Base-by-base conservation (phyloP, 441 rosid species). In the Melastoma candidum region DNA sequence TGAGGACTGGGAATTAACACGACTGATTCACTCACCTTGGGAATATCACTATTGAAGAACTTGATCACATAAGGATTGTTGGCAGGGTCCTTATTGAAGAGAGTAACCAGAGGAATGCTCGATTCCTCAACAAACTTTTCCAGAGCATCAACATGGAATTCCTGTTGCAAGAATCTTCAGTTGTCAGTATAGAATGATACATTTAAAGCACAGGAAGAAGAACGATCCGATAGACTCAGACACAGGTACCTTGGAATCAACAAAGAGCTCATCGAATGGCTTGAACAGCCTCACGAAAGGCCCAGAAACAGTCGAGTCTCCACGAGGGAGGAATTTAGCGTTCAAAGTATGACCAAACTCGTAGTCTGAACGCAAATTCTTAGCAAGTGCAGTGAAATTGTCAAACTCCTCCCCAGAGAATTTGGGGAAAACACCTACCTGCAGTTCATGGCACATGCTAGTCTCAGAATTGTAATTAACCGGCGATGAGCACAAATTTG, bases 391-490 rank as follows among this genome's bases (percentile, higher is more conserved):
- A 0, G 72, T 70, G 71, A 61, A 93, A 65, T 71, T 84, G 48
- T 89, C 95, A 63, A 49, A 89, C 80, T 93, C 96, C 60, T 73
- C 76, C 2, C 97, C 99, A 3, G 95, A 84, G 51, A 89, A 78
- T 57, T 86, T 72, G 22, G 96, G 85, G 74, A 93, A 93, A 52
- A 93, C 85, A 2, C 93, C 99, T 71, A 89, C 90, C 98, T 88
- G 72, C 68, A 69, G 54, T 32, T 17, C 46, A 56, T 8, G 26
- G 8, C 8, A 1, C 41, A 4, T 36, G 41, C 1, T 9, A 36
- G 41, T 36, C 6, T 2, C 41, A 36, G 7, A 2, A 36, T 2
- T 9, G 41, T 36, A 36, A 6, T 36, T 36, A 36, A 36, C 41
- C 41, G 8, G 41, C 6, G 6, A 36, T 36, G 8, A 11, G 39